Evolutionary conservation across 2,329 filamentous ascomycete genomes (phyloP), one percentile per base, ranked within the genome.

Genomic region (Pyrenophora tritici-repentis): DNA sequence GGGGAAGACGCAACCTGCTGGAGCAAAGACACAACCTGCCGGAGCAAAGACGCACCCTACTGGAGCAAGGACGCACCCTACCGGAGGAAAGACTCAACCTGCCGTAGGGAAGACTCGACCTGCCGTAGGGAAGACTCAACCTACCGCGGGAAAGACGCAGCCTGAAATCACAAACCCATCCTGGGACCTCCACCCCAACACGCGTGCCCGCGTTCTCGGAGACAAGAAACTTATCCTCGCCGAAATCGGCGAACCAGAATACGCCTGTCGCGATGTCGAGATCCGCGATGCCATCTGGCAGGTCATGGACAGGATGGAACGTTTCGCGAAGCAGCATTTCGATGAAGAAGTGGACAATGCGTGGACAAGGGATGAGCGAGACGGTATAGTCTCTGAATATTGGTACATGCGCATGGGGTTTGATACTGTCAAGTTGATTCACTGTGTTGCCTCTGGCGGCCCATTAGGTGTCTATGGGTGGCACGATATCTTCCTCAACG

Each of bases 361-460:
- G n/a, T n/a, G n/a, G n/a, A n/a, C n/a, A n/a, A n/a, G n/a, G n/a
- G n/a, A n/a, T n/a, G n/a, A n/a, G n/a, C n/a, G n/a, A n/a, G n/a
- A n/a, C n/a, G n/a, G n/a, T n/a, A n/a, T n/a, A n/a, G n/a, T n/a
- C n/a, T n/a, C n/a, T n/a, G n/a, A n/a, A n/a, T n/a, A n/a, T n/a
- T n/a, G n/a, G n/a, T n/a, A n/a, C n/a, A n/a, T n/a, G n/a, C n/a
- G n/a, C n/a, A n/a, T n/a, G n/a, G n/a, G n/a, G 1, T 40, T 33
- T 0, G 61, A 66, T 47, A 70, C 68, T 0, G 52, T 55, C 2
- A 56, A 55, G 39, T 43, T 71, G 13, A 61, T 72, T n/a, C 58
- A 58, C 0, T 62, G 58, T 36, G 53, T 71, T 16, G 67, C 57
- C 1, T 64, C 59, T 29, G 61, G 63, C 0, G 69, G 67, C 0